Conservation (phyloP, 2,329 filamentous ascomycete species). For the Sporothrix brunneoviolacea region DNA sequence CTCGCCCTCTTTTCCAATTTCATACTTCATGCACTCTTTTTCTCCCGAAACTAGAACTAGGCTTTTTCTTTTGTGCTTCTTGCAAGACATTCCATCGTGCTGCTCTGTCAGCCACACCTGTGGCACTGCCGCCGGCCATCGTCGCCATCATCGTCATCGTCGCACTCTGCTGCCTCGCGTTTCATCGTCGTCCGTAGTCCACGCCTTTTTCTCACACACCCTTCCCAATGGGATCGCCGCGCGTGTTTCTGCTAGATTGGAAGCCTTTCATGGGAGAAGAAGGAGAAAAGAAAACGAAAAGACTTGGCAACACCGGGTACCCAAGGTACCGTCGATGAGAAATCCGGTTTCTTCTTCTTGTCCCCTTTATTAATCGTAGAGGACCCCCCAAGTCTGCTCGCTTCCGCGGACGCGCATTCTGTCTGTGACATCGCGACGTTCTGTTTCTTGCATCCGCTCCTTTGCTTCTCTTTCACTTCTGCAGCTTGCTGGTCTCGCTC, state of each 20-base stretch:
- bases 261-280: background rate
- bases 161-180: background rate
- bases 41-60: background rate
- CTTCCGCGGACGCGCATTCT: background rate
- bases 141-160: background rate
- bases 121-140: too few species aligned
- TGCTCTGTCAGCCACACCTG: too few species aligned
- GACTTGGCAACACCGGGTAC: background rate
- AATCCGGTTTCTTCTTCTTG: background rate
- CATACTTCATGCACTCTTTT: background rate
- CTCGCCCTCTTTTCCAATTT: background rate
- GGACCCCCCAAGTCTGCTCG: background rate
- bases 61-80: background rate
- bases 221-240: too few species aligned
- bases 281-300: background rate
- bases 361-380: background rate
- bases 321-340: background rate
- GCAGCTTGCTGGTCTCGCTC: constrained; percentile 14
- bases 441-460: background rate
- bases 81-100: too few species aligned
- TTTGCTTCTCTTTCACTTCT: background rate
- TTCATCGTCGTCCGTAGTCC: background rate
- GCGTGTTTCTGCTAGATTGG: constrained; percentile 5
- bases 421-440: background rate
- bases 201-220: too few species aligned